These are phyloP conservation scores for Oryza meridionalis DNA, from an alignment of 176 grass and related monocot genomes.

Conservation along the genomic window DNA sequence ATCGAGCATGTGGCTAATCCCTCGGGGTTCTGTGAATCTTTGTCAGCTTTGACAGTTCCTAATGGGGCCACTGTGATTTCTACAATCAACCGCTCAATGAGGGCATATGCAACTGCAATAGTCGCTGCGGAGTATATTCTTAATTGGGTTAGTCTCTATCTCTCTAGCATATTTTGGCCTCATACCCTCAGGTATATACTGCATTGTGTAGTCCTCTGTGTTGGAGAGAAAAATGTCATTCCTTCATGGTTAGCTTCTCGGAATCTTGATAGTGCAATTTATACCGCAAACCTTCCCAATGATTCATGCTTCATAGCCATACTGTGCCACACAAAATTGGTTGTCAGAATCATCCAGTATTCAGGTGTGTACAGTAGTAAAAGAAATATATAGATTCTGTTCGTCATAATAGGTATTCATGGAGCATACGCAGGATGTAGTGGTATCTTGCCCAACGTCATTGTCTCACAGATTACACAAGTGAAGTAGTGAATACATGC, in stretches of 20 bases:
- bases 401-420: background rate
- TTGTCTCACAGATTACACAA: background rate
- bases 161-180: conserved; percentile 23
- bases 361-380: background rate
- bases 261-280: conserved; percentile 11
- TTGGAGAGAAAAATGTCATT: conserved; percentile 22
- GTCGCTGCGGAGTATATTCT: conserved; percentile 91
- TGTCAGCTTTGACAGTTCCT: conserved; percentile 70
- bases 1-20: conserved; percentile 93
- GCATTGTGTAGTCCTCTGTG: conserved; percentile 12
- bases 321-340: conserved; percentile 2
- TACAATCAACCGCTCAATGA: conserved; percentile 92
- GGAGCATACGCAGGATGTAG: background rate
- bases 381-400: conserved; percentile 11
- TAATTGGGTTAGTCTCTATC: conserved; percentile 68
- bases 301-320: conserved; percentile 8
- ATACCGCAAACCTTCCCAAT: background rate
- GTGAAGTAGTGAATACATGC: background rate
- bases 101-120: conserved; percentile 90
- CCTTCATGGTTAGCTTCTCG: background rate
- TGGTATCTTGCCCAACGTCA: background rate
- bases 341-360: background rate
- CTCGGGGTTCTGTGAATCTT: conserved; percentile 78
- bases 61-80: conserved; percentile 77
- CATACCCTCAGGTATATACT: conserved; percentile 11